A percentile compares a stretch with the other conserved stretches of the same genome.
Conservation (phyloP, 352 stramenopile species). For the Globisporangium heterothallicum region DNA sequence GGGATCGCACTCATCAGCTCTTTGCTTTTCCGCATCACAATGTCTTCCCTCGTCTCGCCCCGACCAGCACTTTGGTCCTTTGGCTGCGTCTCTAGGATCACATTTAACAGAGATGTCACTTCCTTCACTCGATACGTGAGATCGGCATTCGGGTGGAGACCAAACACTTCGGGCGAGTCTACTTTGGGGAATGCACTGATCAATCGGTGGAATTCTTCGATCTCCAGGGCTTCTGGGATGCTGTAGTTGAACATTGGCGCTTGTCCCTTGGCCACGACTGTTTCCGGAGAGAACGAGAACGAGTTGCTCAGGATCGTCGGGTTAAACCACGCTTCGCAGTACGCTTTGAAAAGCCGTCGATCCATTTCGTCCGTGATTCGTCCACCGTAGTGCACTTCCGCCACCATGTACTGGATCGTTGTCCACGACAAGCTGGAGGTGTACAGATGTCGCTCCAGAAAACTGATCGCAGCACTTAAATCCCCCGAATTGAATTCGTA, state of each 20-base stretch:
- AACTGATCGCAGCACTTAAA: constrained; percentile 53
- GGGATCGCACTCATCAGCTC: constrained; percentile 49
- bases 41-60: constrained; percentile 52
- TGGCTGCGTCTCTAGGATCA: constrained; percentile 65
- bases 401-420: constrained; percentile 81
- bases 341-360: constrained; percentile 61
- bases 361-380: constrained; percentile 80
- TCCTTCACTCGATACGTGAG: constrained; percentile 79
- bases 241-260: constrained; percentile 39
- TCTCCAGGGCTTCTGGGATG: constrained; percentile 26
- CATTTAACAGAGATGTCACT: constrained; percentile 48
- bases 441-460: constrained; percentile 74
- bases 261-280: constrained; percentile 25
- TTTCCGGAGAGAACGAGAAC: constrained; percentile 72
- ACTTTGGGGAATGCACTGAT: constrained; percentile 58
- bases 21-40: constrained; percentile 52
- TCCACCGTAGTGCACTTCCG: constrained; percentile 78
- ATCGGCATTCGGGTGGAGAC: constrained; percentile 73
- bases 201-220: constrained; percentile 66
- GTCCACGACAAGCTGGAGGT: constrained; percentile 52
- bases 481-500: constrained; percentile 82
- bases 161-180: constrained; percentile 80
- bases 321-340: constrained; percentile 74
- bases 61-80: constrained; percentile 31
- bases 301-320: constrained; percentile 42